Evolutionary conservation across 2,329 filamentous ascomycete species (phyloP), one percentile per base, ranked within the genome.

Genomic region (Aspergillus sp.): DNA sequence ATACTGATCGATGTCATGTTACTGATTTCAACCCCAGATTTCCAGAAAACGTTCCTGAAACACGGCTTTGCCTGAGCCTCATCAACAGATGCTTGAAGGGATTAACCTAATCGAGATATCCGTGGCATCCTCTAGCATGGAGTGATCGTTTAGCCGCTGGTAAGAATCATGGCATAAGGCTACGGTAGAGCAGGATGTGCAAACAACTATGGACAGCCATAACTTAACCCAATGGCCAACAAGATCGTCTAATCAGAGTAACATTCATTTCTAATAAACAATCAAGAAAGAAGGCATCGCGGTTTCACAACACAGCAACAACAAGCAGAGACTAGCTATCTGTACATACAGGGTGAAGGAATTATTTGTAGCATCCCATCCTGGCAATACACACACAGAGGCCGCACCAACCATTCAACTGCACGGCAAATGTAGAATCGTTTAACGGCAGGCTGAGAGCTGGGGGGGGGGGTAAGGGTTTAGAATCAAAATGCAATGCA

Each of bases 291-390:
- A 50, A 55, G 57, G 58, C n/a, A 64, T 60, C 62, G 64, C 61
- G 65, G 60, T 63, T 51, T 64, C 54, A 19, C 19, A 19, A 19
- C 19, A 19, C 19, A 19, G 19, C 19, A 19, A 57, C 34, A 62
- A 61, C 54, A 61, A 57, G 59, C 57, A 56, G 60, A 60, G 54
- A 64, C 63, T 61, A 67, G 63, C 62, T 68, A 68, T 67, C 64
- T 68, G 65, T 68, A 67, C 65, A 68, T 64, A 60, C 62, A 62
- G 61, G 56, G 55, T 55, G 52, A 51, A 58, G 54, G 50, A 19
- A 19, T 19, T 19, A 54, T 53, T 12, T 36, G 43, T 49, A 45
- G 43, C 44, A 36, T 43, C 53, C 52, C 52, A 53, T 54, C 48
- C 52, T 51, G 19, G 54, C 56, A 57, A 54, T 58, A 19, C 19